These are phyloP conservation scores for Alternaria consortialis DNA, from an alignment of 2,329 filamentous ascomycete genomes.

Conservation along the genomic window DNA sequence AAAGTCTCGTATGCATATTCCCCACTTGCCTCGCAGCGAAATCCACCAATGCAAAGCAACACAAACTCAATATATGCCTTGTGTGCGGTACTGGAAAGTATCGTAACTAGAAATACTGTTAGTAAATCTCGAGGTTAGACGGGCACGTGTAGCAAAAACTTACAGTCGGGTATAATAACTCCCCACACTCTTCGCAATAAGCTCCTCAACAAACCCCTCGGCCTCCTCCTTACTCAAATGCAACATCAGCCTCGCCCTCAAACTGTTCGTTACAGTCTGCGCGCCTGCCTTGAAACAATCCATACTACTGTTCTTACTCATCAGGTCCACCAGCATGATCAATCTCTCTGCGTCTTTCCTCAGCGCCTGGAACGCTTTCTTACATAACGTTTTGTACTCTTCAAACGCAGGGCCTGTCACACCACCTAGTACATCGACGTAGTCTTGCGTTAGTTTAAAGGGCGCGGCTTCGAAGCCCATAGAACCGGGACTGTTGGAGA, in stretches of 20 bases:
- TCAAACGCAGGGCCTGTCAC: slow-evolving; percentile 74
- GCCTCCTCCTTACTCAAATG: slow-evolving; percentile 85
- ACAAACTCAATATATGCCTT: slow-evolving; percentile 77
- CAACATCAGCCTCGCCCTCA: slow-evolving; percentile 80
- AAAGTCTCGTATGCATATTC: neutral
- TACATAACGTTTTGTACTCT: slow-evolving; percentile 80
- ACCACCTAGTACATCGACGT: slow-evolving; percentile 83
- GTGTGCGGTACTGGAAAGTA: slow-evolving; percentile 86
- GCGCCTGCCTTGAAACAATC: slow-evolving; percentile 79
- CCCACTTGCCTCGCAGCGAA: neutral
- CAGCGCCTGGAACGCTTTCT: slow-evolving; percentile 83
- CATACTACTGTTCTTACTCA: slow-evolving; percentile 85
- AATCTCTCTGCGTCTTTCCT: slow-evolving; percentile 81
- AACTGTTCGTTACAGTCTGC: slow-evolving; percentile 71
- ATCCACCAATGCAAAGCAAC: neutral
- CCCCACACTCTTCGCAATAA: slow-evolving; percentile 81
- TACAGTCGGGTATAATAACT: slow-evolving; percentile 89
- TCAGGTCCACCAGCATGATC: slow-evolving; percentile 83
- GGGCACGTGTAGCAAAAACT: slow-evolving; percentile 47
- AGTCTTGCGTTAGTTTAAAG: slow-evolving; percentile 87
- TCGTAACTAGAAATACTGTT: slow-evolving; percentile 69
- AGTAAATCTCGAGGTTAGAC: neutral
- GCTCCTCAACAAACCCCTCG: slow-evolving; percentile 81
- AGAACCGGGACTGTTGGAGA: slow-evolving; percentile 83
- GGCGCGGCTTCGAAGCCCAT: slow-evolving; percentile 88